phyloP scores from a whole-genome alignment of 331 rosid genomes.

The Rhamnella rubrinervis region DNA sequence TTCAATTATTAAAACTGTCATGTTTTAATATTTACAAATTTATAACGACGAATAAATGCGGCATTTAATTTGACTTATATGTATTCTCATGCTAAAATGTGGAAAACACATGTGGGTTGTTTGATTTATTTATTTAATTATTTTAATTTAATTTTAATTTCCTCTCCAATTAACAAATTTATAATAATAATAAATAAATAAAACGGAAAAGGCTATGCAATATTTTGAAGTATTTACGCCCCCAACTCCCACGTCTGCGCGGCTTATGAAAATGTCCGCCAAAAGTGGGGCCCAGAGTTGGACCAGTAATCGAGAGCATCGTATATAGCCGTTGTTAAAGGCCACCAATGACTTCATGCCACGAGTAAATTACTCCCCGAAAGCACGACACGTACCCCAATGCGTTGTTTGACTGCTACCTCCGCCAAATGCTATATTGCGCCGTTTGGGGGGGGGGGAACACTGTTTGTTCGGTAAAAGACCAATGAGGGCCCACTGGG shows the following conservation, averaged over 20 bases:
- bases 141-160: too few relatives aligned
- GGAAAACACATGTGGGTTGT: too few relatives aligned
- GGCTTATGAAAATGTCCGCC: constrained; percentile 32
- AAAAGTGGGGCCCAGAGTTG: constrained; percentile 30
- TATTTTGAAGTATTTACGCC: constrained; percentile 9
- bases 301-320: constrained; percentile 15
- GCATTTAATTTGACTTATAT: too few relatives aligned
- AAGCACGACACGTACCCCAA: constrained; percentile 40
- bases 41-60: too few relatives aligned
- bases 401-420: constrained; percentile 40
- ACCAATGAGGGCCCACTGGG: constrained; percentile 16
- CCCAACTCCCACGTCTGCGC: background rate
- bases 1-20: too few relatives aligned
- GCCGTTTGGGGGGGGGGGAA: constrained; percentile 17
- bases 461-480: constrained; percentile 26
- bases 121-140: too few relatives aligned
- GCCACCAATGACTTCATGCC: background rate
- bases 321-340: constrained; percentile 36
- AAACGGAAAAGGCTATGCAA: background rate
- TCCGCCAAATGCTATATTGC: constrained; percentile 26
- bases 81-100: too few relatives aligned
- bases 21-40: too few relatives aligned
- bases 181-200: background rate
- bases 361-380: constrained; percentile 5
- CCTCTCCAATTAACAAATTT: too few relatives aligned